Evolutionary conservation across 2,329 filamentous ascomycete genomes (phyloP), one percentile per base, ranked within the genome.

Genomic region (Colletotrichum orbiculare): DNA sequence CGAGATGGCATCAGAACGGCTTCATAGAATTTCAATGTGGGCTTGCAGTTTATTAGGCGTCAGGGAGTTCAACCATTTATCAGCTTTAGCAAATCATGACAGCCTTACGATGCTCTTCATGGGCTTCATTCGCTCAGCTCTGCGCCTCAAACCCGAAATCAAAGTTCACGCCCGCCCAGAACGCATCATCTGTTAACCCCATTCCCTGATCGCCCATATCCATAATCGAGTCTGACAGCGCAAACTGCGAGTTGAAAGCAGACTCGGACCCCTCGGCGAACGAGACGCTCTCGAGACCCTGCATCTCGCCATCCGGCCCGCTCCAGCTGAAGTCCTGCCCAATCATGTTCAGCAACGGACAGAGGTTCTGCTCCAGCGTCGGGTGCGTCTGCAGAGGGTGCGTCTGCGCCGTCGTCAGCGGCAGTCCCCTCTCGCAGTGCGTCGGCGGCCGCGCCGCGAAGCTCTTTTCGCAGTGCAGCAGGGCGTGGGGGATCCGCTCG

Each of bases 181-280:
- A 66, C 8, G 50, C 53, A 53, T 66, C 63, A 11, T 66, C 63
- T 53, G 48, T 56, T 12, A 66, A 25, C 3, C 9, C 33, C 25
- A 17, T 8, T 1, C 39, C 12, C 15, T 48, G 45, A 9, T 37
- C 42, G 6, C 37, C 41, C 3, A 42, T 13, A 13, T 56, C 41
- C 42, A 62, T 34, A 3, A 66, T 66, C 11, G 63, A 61, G 35
- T 66, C 58, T 1, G 63, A 58, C 9, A 66, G 33, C 8, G 58
- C 63, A 8, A 66, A 66, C 13, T 66, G 58, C 33, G 58, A 62
- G 2, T 66, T 66, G n/a, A 48, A 66, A n/a, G 60, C 63, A 11
- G 63, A 47, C 25, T 63, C 63, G 0, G 52, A 57, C 3, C 46
- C 42, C 9, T 60, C 52, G 8, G 13, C 39, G 17, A 53, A 52